These are phyloP conservation scores for Phascolomyces articulosus DNA, from an alignment of 371 early-diverging fungal species.

Conservation along the genomic window DNA sequence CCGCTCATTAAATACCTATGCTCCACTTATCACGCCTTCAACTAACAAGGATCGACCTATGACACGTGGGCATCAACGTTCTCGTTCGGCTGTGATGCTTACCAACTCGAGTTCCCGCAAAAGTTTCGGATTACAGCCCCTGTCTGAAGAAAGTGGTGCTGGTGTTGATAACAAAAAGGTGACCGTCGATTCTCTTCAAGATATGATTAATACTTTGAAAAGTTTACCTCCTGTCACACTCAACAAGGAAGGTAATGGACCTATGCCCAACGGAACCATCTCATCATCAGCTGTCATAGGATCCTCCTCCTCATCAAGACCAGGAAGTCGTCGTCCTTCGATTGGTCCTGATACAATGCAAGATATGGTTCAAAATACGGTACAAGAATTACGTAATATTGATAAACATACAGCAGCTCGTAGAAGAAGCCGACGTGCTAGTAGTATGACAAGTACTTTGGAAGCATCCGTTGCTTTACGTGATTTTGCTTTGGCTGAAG, in stretches of 20 bases:
- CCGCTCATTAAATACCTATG: slow-evolving; percentile 16
- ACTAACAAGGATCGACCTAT: slow-evolving; percentile 13
- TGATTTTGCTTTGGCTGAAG: slow-evolving; percentile 38
- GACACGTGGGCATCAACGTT: slow-evolving; percentile 41
- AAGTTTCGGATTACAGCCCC: slow-evolving; percentile 29
- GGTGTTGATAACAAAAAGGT: slow-evolving; percentile 14
- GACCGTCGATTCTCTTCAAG: slow-evolving; percentile 44
- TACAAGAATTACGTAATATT: slow-evolving; percentile 30
- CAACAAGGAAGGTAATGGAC: slow-evolving; percentile 17
- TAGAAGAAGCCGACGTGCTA: slow-evolving; percentile 25
- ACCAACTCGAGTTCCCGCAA: slow-evolving; percentile 22
- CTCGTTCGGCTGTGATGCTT: slow-evolving; percentile 46
- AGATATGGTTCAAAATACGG: slow-evolving; percentile 27
- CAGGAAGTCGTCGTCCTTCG: slow-evolving; percentile 6
- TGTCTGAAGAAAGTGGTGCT: slow-evolving; percentile 22
- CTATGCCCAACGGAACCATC: slow-evolving; percentile 10
- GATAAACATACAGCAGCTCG: slow-evolving; percentile 15
- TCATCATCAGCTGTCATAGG: not conserved
- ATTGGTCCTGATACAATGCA: slow-evolving; percentile 25
- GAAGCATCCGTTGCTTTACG: slow-evolving; percentile 24
- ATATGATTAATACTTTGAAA: slow-evolving; percentile 52
- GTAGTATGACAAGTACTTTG: slow-evolving; percentile 21
- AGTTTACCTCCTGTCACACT: slow-evolving; percentile 40
- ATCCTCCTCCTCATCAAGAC: not conserved
- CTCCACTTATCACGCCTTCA: slow-evolving; percentile 4